Conservation (phyloP, 2,329 filamentous ascomycete genomes). For the Rasamsonia emersonii region DNA sequence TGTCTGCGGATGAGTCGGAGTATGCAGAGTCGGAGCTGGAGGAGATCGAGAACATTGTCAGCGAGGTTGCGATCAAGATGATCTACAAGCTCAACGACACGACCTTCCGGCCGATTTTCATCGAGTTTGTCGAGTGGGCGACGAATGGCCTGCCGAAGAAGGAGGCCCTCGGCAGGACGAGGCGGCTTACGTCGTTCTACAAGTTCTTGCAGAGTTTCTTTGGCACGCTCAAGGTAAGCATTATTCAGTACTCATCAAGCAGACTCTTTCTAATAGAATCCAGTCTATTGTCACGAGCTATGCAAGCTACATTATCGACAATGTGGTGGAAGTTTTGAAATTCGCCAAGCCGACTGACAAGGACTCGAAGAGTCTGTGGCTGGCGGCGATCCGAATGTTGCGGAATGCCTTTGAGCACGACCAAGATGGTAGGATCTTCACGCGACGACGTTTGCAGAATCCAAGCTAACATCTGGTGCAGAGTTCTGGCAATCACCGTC, state of each 20-base stretch:
- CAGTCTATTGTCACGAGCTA: slow-evolving; percentile 86
- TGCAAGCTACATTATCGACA: slow-evolving; percentile 73
- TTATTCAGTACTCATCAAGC: slow-evolving; percentile 1
- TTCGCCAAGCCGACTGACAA: slow-evolving; percentile 32
- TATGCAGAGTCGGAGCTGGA: slow-evolving; percentile 44
- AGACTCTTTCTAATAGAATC: too few species aligned
- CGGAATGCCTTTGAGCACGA: slow-evolving; percentile 75
- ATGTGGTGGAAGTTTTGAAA: slow-evolving; percentile 55
- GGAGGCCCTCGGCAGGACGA: slow-evolving; percentile 48
- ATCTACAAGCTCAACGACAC: slow-evolving; percentile 95
- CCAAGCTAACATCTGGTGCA: slow-evolving; percentile 14
- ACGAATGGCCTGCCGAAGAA: slow-evolving; percentile 52
- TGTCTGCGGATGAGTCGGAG: slow-evolving; percentile 16
- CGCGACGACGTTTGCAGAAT: too few species aligned
- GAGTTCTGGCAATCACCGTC: slow-evolving; percentile 90
- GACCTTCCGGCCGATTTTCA: slow-evolving; percentile 85
- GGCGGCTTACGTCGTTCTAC: slow-evolving; percentile 69
- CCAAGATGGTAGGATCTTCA: slow-evolving; percentile 60
- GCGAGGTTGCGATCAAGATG: slow-evolving; percentile 73
- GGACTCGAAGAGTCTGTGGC: slow-evolving; percentile 55
- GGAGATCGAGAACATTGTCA: slow-evolving; percentile 55
- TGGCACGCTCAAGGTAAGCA: slow-evolving; percentile 60
- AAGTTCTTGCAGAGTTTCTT: slow-evolving; percentile 75
- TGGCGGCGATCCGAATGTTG: slow-evolving; percentile 62
- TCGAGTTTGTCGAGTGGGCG: slow-evolving; percentile 76